Base-by-base conservation (phyloP, 257 asterid genomes). In the Lantana camara region DNA sequence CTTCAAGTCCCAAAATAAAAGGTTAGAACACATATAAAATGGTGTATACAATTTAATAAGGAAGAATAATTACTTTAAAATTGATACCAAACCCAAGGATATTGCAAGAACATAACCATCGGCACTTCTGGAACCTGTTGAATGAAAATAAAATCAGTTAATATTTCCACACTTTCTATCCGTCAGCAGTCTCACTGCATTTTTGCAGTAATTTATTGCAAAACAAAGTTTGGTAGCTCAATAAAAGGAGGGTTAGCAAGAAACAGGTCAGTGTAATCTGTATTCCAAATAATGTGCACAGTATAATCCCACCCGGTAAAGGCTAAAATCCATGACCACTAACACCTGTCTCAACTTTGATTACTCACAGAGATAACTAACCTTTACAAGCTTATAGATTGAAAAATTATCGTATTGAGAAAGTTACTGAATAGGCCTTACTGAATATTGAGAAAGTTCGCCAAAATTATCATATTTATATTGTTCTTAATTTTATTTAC, bases 31-130 rank as follows among this genome's bases (percentile, higher is more conserved):
- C 55, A 17, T 38, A 41, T 3, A 27, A 48, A 22, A 40, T 7
- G n/a, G n/a, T n/a, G n/a, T n/a, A 59, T 44, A 15, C 51, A 56
- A 19, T 51, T 42, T 15, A 13, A 50, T 20, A 53, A 68, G 68
- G n/a, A 78, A 59, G 53, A 63, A 64, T 58, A 61, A 30, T 85
- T 90, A 90, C 99, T 90, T 93, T 62, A 90, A 41, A 63, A 90
- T 67, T 49, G 99, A 87, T 67, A 86, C 75, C 78, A 90, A 81
- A 53, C 99, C 99, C 95, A 90, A 79, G 67, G 94, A 88, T 67
- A 85, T 70, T 54, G 97, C 99, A 73, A 90, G 81, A 73, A 90
- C 76, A 72, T 90, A 93, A 72, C 97, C 99, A 68, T 73, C 94
- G 60, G 64, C 76, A 73, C 76, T 41, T 55, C 67, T 66, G 49